Base-by-base conservation (phyloP, 2,329 filamentous ascomycete genomes). In the Cladophialophora exuberans region DNA sequence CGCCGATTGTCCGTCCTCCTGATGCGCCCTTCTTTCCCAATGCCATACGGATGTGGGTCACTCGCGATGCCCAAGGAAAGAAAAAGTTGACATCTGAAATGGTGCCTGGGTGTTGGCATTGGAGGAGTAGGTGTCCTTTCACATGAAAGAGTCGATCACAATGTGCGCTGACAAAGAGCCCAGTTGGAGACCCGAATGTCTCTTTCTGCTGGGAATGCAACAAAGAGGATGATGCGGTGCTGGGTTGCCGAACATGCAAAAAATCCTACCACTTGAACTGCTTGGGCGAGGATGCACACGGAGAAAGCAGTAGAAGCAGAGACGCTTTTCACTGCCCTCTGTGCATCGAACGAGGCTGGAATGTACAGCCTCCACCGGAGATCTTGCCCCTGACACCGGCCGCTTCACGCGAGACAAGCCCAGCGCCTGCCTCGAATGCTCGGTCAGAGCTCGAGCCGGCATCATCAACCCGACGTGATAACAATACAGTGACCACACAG, bases 221-320 rank as follows among this genome's bases (percentile, higher is more conserved):
- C 30, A 33, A 38, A 20, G 45, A 48, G n/a, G 45, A 17, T 17
- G 45, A 48, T 25, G 45, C n/a, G n/a, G n/a, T 28, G 3, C 17
- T 48, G 31, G 45, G 31, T 11, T 48, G 45, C n/a, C 20, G 22
- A 9, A 48, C 45, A 17, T 48, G 45, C 31, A 48, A 48, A 17
- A 10, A 22, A 4, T 48, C 45, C 25, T 48, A 48, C 28, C 45
- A 48, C 28, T 3, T 6, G 15, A 22, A 13, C n/a, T 38, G 31
- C 23, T 26, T 48, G 31, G 31, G 45, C 20, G 31, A 48, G 9
- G 3, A 28, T 6, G 13, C 9, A 10, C 31, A n/a, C 45, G 38
- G 45, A 28, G 20, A 20, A 17, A 25, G 28, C 20, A n/a, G 18
- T 15, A n/a, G n/a, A n/a, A n/a, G n/a, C 3, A 26, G 6, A 26